Percentiles rank a stretch among this genome's conserved stretches.
Evolutionary conservation across 2,329 filamentous ascomycete species (phyloP).

Genomic region (Thermoascus crustaceus): DNA sequence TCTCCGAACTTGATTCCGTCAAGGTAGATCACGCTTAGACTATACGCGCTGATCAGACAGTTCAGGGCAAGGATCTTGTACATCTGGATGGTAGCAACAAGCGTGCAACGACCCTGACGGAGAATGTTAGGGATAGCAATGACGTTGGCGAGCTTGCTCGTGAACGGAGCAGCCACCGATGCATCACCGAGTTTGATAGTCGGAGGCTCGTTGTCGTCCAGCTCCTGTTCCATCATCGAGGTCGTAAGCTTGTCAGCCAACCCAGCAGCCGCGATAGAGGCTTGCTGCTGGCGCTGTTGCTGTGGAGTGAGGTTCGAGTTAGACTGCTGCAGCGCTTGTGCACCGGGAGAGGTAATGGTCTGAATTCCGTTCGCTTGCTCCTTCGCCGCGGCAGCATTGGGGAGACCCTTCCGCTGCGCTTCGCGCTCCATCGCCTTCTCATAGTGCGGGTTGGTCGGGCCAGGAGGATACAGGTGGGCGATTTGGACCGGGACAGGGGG

Average conservation of each 20-base stretch:
- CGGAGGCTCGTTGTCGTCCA: conserved; percentile 84
- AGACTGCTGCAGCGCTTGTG: conserved; percentile 50
- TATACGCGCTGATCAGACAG: conserved; percentile 96
- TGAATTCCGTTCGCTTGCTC: conserved; percentile 49
- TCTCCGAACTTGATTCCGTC: conserved; percentile 99
- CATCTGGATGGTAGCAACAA: conserved; percentile 99
- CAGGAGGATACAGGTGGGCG: conserved; percentile 88
- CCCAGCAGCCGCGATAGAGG: conserved; percentile 62
- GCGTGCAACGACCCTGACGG: conserved; percentile 90
- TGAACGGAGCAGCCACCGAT: conserved; percentile 94
- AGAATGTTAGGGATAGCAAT: conserved; percentile 98
- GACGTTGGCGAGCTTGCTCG: conserved; percentile 93
- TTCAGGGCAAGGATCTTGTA: conserved; percentile 99
- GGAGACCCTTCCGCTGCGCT: conserved; percentile 66
- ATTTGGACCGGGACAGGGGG: conserved; percentile 91
- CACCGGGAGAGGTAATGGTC: conserved; percentile 59
- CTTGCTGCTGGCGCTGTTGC: conserved; percentile 47
- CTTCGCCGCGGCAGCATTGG: conserved; percentile 44
- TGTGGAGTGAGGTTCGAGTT: conserved; percentile 42
- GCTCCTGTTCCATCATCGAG: conserved; percentile 81
- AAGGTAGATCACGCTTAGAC: conserved; percentile 87
- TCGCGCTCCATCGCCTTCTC: conserved; percentile 85
- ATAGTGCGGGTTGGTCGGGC: conserved; percentile 86
- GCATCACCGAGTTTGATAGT: conserved; percentile 96
- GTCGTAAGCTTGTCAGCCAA: conserved; percentile 80